phyloP scores from a whole-genome alignment of 768 basidiomycete species.

The Psilocybe sp. region DNA sequence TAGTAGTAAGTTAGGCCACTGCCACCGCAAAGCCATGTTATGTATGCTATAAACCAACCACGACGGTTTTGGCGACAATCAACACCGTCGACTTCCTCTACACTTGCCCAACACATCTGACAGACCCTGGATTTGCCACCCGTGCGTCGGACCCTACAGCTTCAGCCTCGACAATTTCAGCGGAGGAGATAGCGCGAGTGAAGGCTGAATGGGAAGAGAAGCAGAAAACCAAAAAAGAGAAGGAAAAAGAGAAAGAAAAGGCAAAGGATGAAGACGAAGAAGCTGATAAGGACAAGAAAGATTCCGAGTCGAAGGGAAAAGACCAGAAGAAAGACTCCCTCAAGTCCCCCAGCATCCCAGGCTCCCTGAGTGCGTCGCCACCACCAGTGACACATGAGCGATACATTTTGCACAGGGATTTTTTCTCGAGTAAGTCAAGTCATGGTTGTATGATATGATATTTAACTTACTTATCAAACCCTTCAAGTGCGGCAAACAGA shows the following conservation, averaged over 20 bases:
- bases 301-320: slow-evolving; percentile 16
- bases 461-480: slow-evolving; percentile 1
- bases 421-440: slow-evolving; percentile 54
- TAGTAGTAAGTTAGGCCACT: slow-evolving; percentile 51
- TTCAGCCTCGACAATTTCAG: slow-evolving; percentile 38
- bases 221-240: slow-evolving; percentile 59
- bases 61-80: slow-evolving; percentile 80
- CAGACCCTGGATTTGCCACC: slow-evolving; percentile 74
- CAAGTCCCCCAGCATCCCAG: slow-evolving; percentile 24
- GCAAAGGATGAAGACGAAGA: slow-evolving; percentile 38
- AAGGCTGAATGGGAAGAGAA: slow-evolving; percentile 80
- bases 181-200: slow-evolving; percentile 75
- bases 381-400: slow-evolving; percentile 59
- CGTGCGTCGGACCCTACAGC: slow-evolving; percentile 35
- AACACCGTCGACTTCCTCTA: slow-evolving; percentile 87
- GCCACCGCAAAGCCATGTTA: slow-evolving; percentile 78
- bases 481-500: slow-evolving; percentile 67
- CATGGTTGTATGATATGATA: background rate
- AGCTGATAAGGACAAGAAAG: slow-evolving; percentile 25
- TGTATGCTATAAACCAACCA: slow-evolving; percentile 77
- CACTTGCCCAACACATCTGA: slow-evolving; percentile 76
- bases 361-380: slow-evolving; percentile 24
- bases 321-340: slow-evolving; percentile 26
- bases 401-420: slow-evolving; percentile 79
- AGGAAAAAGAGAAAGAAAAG: slow-evolving; percentile 44